A percentile compares a stretch with the other conserved stretches of the same genome.
phyloP scores from a whole-genome alignment of 1,139 yeast genomes.

The Hanseniaspora sp. region DNA sequence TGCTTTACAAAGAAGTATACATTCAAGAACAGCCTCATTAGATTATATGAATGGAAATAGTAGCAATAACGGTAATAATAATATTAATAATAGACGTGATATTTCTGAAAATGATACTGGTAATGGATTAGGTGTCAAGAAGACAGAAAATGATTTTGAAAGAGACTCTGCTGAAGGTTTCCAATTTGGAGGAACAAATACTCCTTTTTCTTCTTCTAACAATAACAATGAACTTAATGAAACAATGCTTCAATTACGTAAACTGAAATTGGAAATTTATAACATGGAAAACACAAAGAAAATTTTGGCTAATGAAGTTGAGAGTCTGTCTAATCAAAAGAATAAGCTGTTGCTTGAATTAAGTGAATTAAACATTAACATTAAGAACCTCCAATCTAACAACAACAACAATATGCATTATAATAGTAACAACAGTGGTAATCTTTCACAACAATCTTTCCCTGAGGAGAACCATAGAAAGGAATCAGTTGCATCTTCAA shows the following conservation, averaged over 20 bases:
- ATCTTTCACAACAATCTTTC: background rate
- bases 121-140: background rate
- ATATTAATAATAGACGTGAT: background rate
- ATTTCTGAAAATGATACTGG: background rate
- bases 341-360: conserved; percentile 13
- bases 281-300: conserved; percentile 26
- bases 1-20: conserved; percentile 12
- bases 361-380: background rate
- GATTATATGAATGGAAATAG: conserved; percentile 8
- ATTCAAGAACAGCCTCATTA: conserved; percentile 11
- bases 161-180: background rate
- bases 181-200: background rate
- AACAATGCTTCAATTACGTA: conserved; percentile 22
- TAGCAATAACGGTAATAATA: background rate
- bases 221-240: background rate
- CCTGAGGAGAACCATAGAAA: background rate
- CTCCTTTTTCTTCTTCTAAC: background rate
- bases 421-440: background rate
- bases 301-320: conserved; percentile 29
- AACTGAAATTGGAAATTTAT: conserved; percentile 29
- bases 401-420: background rate
- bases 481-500: background rate
- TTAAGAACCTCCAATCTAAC: background rate
- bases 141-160: background rate
- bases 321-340: conserved; percentile 23